A percentile compares a stretch with the other conserved stretches of the same genome.
Evolutionary conservation across 169 alveolate species (phyloP).

Genomic region (Hepatocystis sp.): DNA sequence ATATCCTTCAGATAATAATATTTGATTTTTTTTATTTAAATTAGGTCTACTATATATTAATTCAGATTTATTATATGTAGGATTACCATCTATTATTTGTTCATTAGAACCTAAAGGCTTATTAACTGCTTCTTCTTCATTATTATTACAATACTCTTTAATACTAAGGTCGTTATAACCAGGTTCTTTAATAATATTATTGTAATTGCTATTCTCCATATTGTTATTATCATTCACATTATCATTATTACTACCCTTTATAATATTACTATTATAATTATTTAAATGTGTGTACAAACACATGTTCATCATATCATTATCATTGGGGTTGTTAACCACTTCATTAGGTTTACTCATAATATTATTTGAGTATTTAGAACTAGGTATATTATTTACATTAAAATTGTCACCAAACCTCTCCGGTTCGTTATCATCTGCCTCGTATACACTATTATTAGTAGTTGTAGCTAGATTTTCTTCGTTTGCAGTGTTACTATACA

Average conservation of each 20-base stretch:
- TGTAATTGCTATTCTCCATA: conserved; percentile 13
- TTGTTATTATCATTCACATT: conserved; percentile 37
- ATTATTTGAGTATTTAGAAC: too few relatives aligned
- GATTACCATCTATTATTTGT: conserved; percentile 17
- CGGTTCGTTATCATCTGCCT: too few relatives aligned
- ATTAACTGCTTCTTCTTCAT: conserved; percentile 40
- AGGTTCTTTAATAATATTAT: conserved; percentile 34
- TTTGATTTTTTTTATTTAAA: conserved; percentile 31
- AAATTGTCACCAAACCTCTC: too few relatives aligned
- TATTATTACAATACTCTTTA: conserved; percentile 24
- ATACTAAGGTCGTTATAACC: conserved; percentile 12
- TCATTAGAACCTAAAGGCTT: conserved; percentile 8
- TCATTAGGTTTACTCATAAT: too few relatives aligned
- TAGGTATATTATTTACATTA: too few relatives aligned
- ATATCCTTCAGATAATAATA: conserved; percentile 13
- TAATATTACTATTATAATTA: too few relatives aligned
- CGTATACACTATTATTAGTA: too few relatives aligned
- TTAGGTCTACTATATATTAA: conserved; percentile 5
- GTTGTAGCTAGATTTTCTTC: conserved; percentile 26
- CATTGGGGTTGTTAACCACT: too few relatives aligned
- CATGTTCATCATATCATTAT: too few relatives aligned
- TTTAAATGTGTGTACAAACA: too few relatives aligned
- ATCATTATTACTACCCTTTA: conserved; percentile 23
- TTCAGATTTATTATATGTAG: conserved; percentile 12
- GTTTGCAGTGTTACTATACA: conserved; percentile 10